These are phyloP conservation scores for Syzygium grande DNA, from an alignment of 345 rosid species.

Conservation along the genomic window DNA sequence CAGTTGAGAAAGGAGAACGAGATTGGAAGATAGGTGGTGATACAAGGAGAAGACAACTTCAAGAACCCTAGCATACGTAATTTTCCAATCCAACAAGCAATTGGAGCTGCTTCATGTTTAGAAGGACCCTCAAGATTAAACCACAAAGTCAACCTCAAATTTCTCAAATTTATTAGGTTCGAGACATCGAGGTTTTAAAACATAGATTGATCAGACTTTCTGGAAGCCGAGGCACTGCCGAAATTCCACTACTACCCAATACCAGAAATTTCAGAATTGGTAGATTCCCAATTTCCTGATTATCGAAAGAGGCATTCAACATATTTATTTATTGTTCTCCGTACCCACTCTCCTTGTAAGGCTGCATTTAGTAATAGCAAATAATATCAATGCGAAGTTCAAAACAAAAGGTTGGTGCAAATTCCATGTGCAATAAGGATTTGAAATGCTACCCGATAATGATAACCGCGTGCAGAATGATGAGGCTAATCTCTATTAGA, in stretches of 20 bases:
- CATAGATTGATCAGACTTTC: neutral
- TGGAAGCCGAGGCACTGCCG: neutral
- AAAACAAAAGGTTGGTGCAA: too few species aligned
- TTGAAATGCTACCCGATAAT: too few species aligned
- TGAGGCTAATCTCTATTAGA: too few species aligned
- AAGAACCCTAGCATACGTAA: neutral
- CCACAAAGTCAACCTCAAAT: fast-evolving
- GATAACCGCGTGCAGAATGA: too few species aligned
- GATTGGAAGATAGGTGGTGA: neutral
- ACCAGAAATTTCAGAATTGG: neutral
- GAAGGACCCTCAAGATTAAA: neutral
- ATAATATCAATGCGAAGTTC: too few species aligned
- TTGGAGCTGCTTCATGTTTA: neutral
- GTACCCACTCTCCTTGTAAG: too few species aligned
- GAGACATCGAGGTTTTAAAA: neutral
- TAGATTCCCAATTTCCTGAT: neutral
- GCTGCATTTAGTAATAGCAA: too few species aligned
- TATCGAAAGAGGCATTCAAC: too few species aligned
- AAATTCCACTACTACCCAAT: fast-evolving
- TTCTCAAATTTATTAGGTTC: neutral
- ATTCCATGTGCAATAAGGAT: too few species aligned
- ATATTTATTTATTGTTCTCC: too few species aligned
- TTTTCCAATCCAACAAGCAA: neutral
- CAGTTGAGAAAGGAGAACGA: neutral
- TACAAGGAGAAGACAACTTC: fast-evolving